Percentiles rank a stretch among this genome's conserved stretches.
These are phyloP conservation scores for Henckelia pumila DNA, from an alignment of 257 asterid genomes.

Conservation along the genomic window DNA sequence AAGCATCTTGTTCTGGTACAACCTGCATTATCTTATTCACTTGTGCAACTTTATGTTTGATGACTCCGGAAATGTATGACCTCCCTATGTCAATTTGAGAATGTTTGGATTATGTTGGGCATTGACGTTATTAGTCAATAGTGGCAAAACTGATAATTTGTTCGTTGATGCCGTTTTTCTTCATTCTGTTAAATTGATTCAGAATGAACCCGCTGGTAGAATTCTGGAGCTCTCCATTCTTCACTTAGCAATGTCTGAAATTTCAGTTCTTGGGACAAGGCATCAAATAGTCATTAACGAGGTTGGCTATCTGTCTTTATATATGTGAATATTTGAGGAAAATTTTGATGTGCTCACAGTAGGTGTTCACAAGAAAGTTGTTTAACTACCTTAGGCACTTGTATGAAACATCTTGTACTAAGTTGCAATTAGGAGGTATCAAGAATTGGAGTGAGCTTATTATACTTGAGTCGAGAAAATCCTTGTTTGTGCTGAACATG, in stretches of 20 bases:
- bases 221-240: conserved; percentile 87
- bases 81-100: conserved; percentile 1
- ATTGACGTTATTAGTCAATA: background rate
- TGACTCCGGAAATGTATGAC: background rate
- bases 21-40: background rate
- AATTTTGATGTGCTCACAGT: background rate
- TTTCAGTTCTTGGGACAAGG: conserved; percentile 71
- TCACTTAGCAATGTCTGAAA: conserved; percentile 95
- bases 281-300: conserved; percentile 94
- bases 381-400: background rate
- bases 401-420: background rate
- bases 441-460: no score
- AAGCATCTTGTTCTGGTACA: conserved; percentile 3
- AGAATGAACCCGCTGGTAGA: conserved; percentile 82
- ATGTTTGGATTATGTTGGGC: background rate
- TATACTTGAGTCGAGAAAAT: background rate
- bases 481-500: background rate
- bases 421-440: background rate
- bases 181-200: conserved; percentile 20
- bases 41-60: background rate
- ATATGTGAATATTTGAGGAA: conserved; percentile 6
- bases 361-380: background rate
- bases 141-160: background rate
- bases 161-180: conserved; percentile 19
- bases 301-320: conserved; percentile 38